phyloP scores from a whole-genome alignment of 192 early-diverging fungal species.

The Gonapodya prolifera region DNA sequence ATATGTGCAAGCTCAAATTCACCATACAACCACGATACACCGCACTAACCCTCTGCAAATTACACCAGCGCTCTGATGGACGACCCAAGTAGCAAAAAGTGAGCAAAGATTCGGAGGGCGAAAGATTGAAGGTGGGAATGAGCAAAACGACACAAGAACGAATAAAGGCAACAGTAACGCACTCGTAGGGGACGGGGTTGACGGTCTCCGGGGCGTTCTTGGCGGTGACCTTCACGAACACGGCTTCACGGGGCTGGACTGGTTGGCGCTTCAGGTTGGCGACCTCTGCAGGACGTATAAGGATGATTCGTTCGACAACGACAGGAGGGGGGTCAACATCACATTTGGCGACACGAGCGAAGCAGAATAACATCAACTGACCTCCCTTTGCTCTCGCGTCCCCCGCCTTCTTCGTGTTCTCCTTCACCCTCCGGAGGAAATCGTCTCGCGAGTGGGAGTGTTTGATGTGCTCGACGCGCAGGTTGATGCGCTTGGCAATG shows the following conservation, averaged over 20 bases:
- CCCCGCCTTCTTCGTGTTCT: constrained; percentile 72
- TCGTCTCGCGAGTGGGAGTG: constrained; percentile 99
- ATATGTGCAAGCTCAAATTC: neutral
- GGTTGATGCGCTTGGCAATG: constrained; percentile 97
- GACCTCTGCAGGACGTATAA: too few relatives aligned
- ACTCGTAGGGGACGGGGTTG: constrained; percentile 92
- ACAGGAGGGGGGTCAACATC: too few relatives aligned
- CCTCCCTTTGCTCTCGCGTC: constrained; percentile 71
- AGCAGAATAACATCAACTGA: constrained; percentile 15
- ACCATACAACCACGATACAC: neutral
- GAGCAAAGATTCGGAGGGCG: neutral
- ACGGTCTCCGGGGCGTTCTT: constrained; percentile 87
- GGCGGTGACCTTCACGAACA: constrained; percentile 65
- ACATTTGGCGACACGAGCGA: too few relatives aligned
- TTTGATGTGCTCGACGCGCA: constrained; percentile 97
- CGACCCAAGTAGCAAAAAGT: neutral
- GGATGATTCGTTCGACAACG: too few relatives aligned
- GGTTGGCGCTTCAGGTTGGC: constrained; percentile 86
- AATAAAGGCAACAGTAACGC: constrained; percentile 21
- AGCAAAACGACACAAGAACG: neutral
- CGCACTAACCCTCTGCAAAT: neutral
- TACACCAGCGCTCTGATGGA: neutral
- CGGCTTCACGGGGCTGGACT: constrained; percentile 71
- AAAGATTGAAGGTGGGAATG: neutral
- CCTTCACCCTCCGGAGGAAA: constrained; percentile 94